Evolutionary conservation across 2,329 filamentous ascomycete species (phyloP).

Genomic region (Penicillium vulpinum): DNA sequence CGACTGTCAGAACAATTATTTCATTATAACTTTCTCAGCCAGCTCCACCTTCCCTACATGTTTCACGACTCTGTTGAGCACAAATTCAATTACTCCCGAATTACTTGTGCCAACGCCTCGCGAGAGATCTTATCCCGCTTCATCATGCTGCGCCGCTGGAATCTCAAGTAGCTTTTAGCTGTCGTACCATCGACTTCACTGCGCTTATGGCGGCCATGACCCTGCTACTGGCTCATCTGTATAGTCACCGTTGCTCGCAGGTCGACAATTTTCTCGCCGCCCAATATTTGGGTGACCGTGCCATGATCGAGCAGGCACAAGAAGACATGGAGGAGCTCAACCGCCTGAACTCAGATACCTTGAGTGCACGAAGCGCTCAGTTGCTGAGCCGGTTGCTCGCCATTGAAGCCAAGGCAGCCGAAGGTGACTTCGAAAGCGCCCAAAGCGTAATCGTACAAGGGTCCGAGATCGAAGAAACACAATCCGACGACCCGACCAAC

Average conservation of each 20-base stretch:
- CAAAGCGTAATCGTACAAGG: too few relatives aligned
- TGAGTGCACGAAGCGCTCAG: slow-evolving; percentile 28
- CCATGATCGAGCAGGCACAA: slow-evolving; percentile 40
- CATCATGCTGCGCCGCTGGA: slow-evolving; percentile 45
- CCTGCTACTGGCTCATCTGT: slow-evolving; percentile 27
- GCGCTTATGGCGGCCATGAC: slow-evolving; percentile 27
- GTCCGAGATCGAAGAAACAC: too few relatives aligned
- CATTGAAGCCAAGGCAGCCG: slow-evolving; percentile 15
- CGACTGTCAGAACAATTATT: slow-evolving; percentile 51
- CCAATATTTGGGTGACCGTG: slow-evolving; percentile 44
- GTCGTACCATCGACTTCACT: slow-evolving; percentile 29
- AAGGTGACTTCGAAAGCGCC: background rate
- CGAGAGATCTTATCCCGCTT: slow-evolving; percentile 54
- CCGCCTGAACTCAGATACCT: slow-evolving; percentile 30
- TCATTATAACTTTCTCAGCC: slow-evolving; percentile 53
- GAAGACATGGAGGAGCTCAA: slow-evolving; percentile 37
- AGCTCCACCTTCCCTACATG: slow-evolving; percentile 59
- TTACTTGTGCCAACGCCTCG: slow-evolving; percentile 52
- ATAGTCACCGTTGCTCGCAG: slow-evolving; percentile 14
- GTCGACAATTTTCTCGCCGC: slow-evolving; percentile 31
- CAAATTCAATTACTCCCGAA: slow-evolving; percentile 53
- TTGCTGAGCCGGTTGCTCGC: slow-evolving; percentile 20
- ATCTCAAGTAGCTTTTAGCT: slow-evolving; percentile 17
- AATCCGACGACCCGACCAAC: too few relatives aligned
- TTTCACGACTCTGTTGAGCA: slow-evolving; percentile 39